A percentile compares a stretch with the other conserved stretches of the same genome.
phyloP scores from a whole-genome alignment of 2,329 filamentous ascomycete genomes.

The Phoma sp. region DNA sequence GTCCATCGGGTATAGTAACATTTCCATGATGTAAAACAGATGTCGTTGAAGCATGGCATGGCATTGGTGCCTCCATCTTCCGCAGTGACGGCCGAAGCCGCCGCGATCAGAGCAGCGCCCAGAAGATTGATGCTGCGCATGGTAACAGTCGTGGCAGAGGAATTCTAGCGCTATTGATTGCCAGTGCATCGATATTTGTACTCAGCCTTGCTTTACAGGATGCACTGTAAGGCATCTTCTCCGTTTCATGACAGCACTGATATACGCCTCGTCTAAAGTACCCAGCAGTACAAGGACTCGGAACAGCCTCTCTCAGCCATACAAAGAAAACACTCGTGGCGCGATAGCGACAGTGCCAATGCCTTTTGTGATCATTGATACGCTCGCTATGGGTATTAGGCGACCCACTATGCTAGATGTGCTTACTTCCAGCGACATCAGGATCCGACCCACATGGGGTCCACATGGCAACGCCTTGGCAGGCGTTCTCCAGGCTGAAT shows the following conservation, averaged over 20 bases:
- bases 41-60: constrained; percentile 7
- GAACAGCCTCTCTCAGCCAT: no score
- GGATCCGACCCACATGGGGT: background rate
- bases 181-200: no score
- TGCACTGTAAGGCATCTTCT: background rate
- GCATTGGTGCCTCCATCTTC: background rate
- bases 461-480: background rate
- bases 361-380: background rate
- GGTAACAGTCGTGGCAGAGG: background rate
- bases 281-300: no score
- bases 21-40: constrained; percentile 4
- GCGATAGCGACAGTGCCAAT: no score
- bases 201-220: no score
- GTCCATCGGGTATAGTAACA: background rate
- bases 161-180: no score
- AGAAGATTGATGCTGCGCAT: background rate
- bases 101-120: background rate
- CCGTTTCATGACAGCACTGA: background rate
- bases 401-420: background rate
- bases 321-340: no score
- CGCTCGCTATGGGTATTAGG: background rate
- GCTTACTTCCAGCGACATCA: background rate
- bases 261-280: no score
- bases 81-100: background rate
- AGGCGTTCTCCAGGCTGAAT: background rate